Conservation (phyloP, 129 eudicot genomes). For the Deinandra increscens region DNA sequence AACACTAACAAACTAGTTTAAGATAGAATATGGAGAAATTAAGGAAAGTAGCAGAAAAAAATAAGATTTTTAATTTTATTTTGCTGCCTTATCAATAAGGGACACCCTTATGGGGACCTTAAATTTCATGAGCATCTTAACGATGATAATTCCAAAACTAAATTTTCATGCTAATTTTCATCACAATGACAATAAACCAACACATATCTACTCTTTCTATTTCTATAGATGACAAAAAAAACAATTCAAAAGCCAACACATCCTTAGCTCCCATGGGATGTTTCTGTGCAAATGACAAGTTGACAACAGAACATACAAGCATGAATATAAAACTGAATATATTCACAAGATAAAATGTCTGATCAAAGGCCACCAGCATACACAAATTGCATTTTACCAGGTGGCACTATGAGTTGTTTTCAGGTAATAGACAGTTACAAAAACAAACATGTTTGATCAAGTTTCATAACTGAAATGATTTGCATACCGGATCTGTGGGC, state of each 20-base stretch:
- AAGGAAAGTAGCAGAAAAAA: background rate
- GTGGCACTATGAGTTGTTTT: no score
- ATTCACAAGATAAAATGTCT: background rate
- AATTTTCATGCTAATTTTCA: background rate
- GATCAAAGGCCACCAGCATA: no score
- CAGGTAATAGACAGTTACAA: no score
- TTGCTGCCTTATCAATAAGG: conserved; percentile 4
- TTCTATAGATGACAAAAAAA: background rate
- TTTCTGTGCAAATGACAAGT: background rate
- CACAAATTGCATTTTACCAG: no score
- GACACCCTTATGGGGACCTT: background rate
- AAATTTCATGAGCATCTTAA: conserved; percentile 6
- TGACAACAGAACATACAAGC: background rate
- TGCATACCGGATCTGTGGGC: conserved; percentile 50
- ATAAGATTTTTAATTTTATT: background rate
- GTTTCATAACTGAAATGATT: conserved; percentile 16
- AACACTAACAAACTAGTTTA: background rate
- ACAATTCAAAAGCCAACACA: background rate
- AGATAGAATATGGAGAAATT: background rate
- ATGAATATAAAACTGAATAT: no score
- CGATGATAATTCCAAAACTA: background rate
- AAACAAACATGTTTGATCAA: background rate
- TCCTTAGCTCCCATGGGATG: conserved; percentile 2
- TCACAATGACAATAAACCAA: conserved; percentile 10
- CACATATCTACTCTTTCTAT: background rate